These are phyloP conservation scores for Trametes hirsuta DNA, from an alignment of 1,284 basidiomycete species.

Conservation along the genomic window DNA sequence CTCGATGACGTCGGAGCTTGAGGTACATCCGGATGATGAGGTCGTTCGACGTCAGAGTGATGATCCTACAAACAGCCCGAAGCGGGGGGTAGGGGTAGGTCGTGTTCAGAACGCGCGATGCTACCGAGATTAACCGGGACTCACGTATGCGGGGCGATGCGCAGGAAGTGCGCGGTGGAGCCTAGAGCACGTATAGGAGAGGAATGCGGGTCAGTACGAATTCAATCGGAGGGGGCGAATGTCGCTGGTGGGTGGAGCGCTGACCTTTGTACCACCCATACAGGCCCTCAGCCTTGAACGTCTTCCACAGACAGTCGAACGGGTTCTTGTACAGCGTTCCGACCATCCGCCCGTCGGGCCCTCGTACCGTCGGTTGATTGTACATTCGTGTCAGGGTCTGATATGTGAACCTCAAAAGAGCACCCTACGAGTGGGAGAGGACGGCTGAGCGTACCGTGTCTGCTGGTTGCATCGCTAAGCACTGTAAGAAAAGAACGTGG, in stretches of 20 bases:
- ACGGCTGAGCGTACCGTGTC: constrained; percentile 59
- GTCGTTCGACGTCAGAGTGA: constrained; percentile 84
- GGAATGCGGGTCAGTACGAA: background rate
- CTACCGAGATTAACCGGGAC: constrained; percentile 23
- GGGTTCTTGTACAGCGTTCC: constrained; percentile 87
- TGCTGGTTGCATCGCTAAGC: constrained; percentile 83
- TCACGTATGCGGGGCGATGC: constrained; percentile 91
- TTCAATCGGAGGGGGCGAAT: background rate
- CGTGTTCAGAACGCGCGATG: background rate
- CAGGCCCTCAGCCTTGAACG: constrained; percentile 86
- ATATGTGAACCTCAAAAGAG: background rate
- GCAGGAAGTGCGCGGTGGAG: constrained; percentile 87
- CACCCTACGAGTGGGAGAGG: background rate
- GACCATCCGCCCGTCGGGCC: constrained; percentile 69
- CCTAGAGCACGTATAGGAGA: constrained; percentile 55
- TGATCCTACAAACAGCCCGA: constrained; percentile 50
- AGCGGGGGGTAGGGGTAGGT: background rate
- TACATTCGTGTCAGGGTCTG: constrained; percentile 84
- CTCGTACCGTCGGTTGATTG: constrained; percentile 80
- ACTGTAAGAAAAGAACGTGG: constrained; percentile 42
- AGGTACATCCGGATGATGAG: constrained; percentile 34
- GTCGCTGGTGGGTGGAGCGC: constrained; percentile 1
- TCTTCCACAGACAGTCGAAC: constrained; percentile 94
- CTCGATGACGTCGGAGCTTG: background rate
- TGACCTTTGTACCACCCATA: constrained; percentile 88